Base-by-base conservation (phyloP, 163 green algal species). In the Picocystis sp. region DNA sequence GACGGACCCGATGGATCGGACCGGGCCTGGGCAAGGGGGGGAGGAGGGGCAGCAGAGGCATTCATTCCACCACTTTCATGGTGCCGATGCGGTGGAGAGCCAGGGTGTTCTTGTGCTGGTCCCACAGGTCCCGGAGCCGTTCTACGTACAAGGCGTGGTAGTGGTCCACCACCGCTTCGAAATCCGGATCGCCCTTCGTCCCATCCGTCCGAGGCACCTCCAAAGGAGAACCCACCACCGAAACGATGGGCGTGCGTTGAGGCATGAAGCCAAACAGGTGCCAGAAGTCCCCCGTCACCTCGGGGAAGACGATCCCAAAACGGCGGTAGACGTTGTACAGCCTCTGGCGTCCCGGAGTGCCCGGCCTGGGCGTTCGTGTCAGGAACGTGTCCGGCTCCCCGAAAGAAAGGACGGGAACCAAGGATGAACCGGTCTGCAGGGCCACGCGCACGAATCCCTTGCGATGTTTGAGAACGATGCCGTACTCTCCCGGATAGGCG, bases 321-420 rank as follows among this genome's bases (percentile, higher is more conserved):
- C 38, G 19, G 12, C 17, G 34, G 47, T 33, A 54, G 13, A 33
- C 1, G 47, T 54, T 14, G 29, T 38, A 38, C 29, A 38, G 29
- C 29, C 8, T 38, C 29, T 38, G 29, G 8, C 29, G 29, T 8
- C 29, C 29, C 5, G 29, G 29, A 12, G 29, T 38, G 8, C 29
- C 29, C 10, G 47, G 47, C 25, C 38, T 54, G 47, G 47, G 47
- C 47, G 41, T 38, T 5, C 29, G 5, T 71, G 11, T 8, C 64
- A 43, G 42, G 53, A 56, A 75, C 1, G 66, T 53, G 2, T 72
- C 51, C 29, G 66, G 75, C 67, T 81, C 77, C 0, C 77, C 77
- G 70, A 84, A 84, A 24, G 47, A 62, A 22, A 81, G 66, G 2
- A 80, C 63, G 11, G 77, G 77, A 47, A 85, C 77, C 25, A 85